Conservation (phyloP, 139 green algal genomes). For the Ettlia oleoabundans region DNA sequence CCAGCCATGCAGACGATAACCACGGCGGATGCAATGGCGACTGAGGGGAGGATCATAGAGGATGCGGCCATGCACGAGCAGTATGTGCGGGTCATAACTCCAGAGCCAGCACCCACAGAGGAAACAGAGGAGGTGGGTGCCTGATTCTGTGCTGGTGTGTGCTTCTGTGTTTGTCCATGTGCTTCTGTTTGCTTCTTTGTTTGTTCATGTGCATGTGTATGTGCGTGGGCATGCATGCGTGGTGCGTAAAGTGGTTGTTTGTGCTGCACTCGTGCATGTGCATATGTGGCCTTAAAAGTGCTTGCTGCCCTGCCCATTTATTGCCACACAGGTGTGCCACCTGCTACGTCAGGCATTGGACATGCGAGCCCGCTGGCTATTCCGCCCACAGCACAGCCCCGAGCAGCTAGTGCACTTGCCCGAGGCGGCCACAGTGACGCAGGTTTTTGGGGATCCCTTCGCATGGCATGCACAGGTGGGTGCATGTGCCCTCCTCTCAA, state of each 20-base stretch:
- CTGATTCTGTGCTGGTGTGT: no score
- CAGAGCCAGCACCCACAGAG: conserved; percentile 67
- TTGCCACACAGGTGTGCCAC: conserved; percentile 27
- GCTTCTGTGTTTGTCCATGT: background rate
- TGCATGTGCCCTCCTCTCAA: no score
- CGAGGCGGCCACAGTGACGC: conserved; percentile 64
- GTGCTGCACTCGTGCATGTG: no score
- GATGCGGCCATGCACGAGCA: conserved; percentile 70
- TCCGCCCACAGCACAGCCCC: conserved; percentile 48
- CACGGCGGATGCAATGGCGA: conserved; percentile 40
- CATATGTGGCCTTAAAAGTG: no score
- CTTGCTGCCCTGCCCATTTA: background rate
- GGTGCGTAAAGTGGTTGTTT: no score
- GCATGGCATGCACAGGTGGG: conserved; percentile 56
- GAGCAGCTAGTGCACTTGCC: conserved; percentile 56
- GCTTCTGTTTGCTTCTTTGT: background rate
- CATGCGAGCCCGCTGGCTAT: conserved; percentile 90
- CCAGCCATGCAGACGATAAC: conserved; percentile 25
- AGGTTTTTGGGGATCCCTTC: conserved; percentile 70
- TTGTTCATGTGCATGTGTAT: no score
- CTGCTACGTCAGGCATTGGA: conserved; percentile 89
- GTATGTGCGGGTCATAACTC: conserved; percentile 74
- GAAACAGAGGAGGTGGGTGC: conserved; percentile 84
- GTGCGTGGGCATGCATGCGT: no score
- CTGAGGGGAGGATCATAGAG: conserved; percentile 62